Percentiles rank a stretch among this genome's conserved stretches.
These are phyloP conservation scores for Papiliotrema fonsecae DNA, from an alignment of 1,284 basidiomycete species.

Conservation along the genomic window DNA sequence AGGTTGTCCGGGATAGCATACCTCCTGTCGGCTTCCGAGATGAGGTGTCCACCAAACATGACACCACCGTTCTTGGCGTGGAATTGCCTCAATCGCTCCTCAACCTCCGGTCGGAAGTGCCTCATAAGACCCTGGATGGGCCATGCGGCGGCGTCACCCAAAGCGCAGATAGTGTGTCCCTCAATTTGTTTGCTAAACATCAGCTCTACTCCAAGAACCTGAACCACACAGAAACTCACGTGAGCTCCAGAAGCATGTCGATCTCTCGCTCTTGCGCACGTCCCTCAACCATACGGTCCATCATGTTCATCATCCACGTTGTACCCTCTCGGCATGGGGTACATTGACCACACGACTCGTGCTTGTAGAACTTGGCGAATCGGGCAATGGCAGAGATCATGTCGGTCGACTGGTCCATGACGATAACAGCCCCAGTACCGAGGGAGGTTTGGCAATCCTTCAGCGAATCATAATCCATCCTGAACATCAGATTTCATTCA, in stretches of 20 bases:
- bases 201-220: constrained; percentile 14
- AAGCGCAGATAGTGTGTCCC: constrained; percentile 90
- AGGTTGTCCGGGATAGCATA: constrained; percentile 78
- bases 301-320: constrained; percentile 99
- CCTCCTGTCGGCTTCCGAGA: constrained; percentile 64
- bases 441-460: constrained; percentile 92
- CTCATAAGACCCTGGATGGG: constrained; percentile 95
- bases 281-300: constrained; percentile 78
- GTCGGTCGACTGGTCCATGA: constrained; percentile 97
- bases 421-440: constrained; percentile 96
- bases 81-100: constrained; percentile 77
- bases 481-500: constrained; percentile 31
- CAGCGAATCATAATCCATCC: constrained; percentile 98
- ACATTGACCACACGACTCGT: constrained; percentile 98
- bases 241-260: constrained; percentile 91
- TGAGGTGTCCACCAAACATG: constrained; percentile 78
- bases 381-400: constrained; percentile 88
- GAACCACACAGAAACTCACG: constrained; percentile 52
- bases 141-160: constrained; percentile 98
- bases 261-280: constrained; percentile 88
- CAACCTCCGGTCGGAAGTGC: constrained; percentile 90
- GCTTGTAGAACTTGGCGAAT: constrained; percentile 94
- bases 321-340: constrained; percentile 95
- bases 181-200: constrained; percentile 82
- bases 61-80: constrained; percentile 75